These are phyloP conservation scores for Cardamine occulta DNA, from an alignment of 345 rosid species.

Conservation along the genomic window DNA sequence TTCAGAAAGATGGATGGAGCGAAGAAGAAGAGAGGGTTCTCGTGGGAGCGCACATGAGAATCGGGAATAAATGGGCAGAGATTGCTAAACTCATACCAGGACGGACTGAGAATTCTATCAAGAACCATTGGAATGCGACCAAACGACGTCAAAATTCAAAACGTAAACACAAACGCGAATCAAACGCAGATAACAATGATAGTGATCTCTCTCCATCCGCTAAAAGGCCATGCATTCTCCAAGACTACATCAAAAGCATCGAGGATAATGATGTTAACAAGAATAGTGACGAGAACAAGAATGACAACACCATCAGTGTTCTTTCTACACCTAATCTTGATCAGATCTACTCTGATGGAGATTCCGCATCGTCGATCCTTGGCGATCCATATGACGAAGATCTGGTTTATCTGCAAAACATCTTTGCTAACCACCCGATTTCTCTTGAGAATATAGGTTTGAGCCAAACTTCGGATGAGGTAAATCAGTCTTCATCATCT, in stretches of 20 bases:
- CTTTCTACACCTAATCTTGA: conserved; percentile 31
- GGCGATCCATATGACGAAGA: conserved; percentile 73
- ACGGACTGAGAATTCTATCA: conserved; percentile 86
- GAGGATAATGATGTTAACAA: conserved; percentile 35
- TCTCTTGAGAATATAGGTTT: conserved; percentile 39
- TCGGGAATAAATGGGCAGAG: conserved; percentile 97
- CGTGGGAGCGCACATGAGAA: conserved; percentile 70
- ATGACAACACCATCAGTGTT: conserved; percentile 26
- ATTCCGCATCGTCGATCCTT: conserved; percentile 44
- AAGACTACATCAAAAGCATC: conserved; percentile 76
- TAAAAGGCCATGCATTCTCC: conserved; percentile 66
- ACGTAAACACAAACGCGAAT: conserved; percentile 57
- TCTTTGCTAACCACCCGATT: conserved; percentile 49
- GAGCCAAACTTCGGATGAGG: conserved; percentile 15
- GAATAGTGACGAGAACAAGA: conserved; percentile 20
- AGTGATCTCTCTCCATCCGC: conserved; percentile 34
- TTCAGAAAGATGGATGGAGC: conserved; percentile 89
- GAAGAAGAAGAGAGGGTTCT: conserved; percentile 84
- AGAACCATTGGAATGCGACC: conserved; percentile 97
- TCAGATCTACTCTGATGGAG: conserved; percentile 40
- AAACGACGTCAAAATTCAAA: conserved; percentile 79
- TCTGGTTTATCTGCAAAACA: conserved; percentile 63
- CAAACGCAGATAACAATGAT: conserved; percentile 28
- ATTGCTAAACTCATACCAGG: conserved; percentile 84
- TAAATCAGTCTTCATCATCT: conserved; percentile 31